Base-by-base conservation (phyloP, 306 rosid species). In the Cucurbita pepo region DNA sequence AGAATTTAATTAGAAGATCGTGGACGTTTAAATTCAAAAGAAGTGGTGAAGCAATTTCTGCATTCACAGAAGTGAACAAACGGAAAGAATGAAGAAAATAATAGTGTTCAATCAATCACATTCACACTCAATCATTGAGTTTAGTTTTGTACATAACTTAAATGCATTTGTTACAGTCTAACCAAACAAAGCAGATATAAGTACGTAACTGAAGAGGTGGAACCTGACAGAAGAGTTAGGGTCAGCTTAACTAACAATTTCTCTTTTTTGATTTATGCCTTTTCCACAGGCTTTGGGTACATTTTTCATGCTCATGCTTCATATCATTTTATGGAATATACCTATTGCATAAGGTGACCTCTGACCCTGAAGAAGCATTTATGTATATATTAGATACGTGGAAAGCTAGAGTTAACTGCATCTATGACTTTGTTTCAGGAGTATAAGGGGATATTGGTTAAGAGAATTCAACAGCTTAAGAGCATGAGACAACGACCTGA, bases 201-300 rank as follows among this genome's bases (percentile, higher is more conserved):
- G 38, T 58, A 58, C 41, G 34, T 58, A 12, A 25, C 38, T 25
- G 63, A 57, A 57, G 40, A 11, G 40, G 41, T 58, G 18, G 9
- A 13, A 13, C 43, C 14, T 12, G 66, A 14, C 66, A 13, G 44
- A 6, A 57, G 66, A 60, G 66, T 7, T 60, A 36, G 12, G 9
- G 8, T 60, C 44, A 60, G 10, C 45, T 15, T 36, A 34, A 60
- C 12, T 36, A 34, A 36, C 45, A 14, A 1, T 34, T 44, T 36
- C 5, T 36, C 54, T 66, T 13, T 22, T 11, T 66, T 66, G n/a
- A 66, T 44, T 66, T 21, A 45, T 66, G 45, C 72, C 18, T 66
- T 45, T 21, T 79, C n/a, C 41, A 48, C 97, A 93, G 98, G 90
- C 94, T 90, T 69, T 93, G 98, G 98, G 90, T 86, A 69, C 97